Conservation (phyloP, 495 filamentous ascomycete species). For the Trichoderma orchidacearum region DNA sequence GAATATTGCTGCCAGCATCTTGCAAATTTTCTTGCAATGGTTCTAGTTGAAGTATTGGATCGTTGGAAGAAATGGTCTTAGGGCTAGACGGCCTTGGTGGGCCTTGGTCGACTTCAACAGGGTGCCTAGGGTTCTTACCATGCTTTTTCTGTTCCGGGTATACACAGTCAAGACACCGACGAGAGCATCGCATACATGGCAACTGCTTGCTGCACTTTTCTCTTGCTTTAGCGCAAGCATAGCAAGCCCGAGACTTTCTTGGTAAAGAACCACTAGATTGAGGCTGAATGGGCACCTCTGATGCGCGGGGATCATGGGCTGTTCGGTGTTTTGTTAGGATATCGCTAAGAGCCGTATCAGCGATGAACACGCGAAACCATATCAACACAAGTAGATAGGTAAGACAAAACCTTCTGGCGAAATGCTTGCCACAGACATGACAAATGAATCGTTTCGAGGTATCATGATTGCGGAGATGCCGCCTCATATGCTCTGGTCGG, state of each 20-base stretch:
- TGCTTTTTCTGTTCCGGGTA: slow-evolving; percentile 21
- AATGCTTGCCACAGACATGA: slow-evolving; percentile 50
- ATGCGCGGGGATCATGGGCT: neutral
- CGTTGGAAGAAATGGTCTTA: neutral
- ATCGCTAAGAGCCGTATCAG: neutral
- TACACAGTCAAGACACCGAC: slow-evolving; percentile 34
- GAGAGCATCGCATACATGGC: slow-evolving; percentile 39
- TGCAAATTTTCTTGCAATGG: neutral
- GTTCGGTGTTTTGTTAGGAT: neutral
- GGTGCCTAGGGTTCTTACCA: neutral
- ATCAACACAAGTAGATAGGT: neutral
- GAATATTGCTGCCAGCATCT: neutral
- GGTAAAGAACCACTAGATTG: slow-evolving; percentile 30
- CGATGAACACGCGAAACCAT: neutral
- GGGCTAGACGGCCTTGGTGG: neutral
- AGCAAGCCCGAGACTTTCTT: slow-evolving; percentile 35
- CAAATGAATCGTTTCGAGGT: slow-evolving; percentile 61
- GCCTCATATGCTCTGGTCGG: slow-evolving; percentile 56
- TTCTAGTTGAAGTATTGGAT: neutral
- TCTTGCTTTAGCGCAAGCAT: slow-evolving; percentile 39
- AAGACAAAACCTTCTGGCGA: slow-evolving; percentile 39
- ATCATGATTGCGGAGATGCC: slow-evolving; percentile 57
- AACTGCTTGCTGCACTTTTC: slow-evolving; percentile 41
- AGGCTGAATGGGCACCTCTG: neutral
- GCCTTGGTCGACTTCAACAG: neutral